Percentiles rank a stretch among this genome's conserved stretches.
Evolutionary conservation across 2,329 filamentous ascomycete genomes (phyloP).

Genomic region (Lasiodiplodia sp.): DNA sequence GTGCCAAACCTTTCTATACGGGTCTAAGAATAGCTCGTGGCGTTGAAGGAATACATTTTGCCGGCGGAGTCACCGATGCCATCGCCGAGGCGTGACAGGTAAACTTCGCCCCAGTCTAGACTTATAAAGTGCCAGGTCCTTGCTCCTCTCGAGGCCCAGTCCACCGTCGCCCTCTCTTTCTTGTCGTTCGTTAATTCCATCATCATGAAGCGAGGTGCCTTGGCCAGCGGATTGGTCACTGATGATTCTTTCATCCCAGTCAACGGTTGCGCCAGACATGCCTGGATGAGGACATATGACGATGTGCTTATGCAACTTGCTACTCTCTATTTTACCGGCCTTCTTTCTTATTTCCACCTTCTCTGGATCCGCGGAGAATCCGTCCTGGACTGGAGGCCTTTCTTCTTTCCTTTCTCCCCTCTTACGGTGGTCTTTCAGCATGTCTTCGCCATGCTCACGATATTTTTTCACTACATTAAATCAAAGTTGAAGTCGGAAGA

Average conservation of each 20-base stretch:
- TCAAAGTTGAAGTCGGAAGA: neutral
- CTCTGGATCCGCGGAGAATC: conserved; percentile 12
- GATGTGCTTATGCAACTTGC: neutral
- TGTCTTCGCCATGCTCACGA: neutral
- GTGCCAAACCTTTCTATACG: neutral
- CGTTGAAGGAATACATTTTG: neutral
- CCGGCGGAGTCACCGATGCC: conserved; percentile 7
- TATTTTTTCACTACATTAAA: neutral
- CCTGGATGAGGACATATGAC: conserved; percentile 7
- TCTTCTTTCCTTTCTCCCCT: conserved; percentile 14
- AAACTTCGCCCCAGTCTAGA: neutral
- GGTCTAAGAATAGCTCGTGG: conserved; percentile 16
- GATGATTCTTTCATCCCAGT: neutral
- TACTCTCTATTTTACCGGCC: neutral
- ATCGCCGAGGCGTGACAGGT: neutral
- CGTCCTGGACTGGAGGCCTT: conserved; percentile 4
- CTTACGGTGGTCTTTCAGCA: conserved; percentile 9
- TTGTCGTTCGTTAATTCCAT: neutral
- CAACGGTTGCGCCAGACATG: neutral
- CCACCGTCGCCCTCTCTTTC: neutral
- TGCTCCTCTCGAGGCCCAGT: neutral
- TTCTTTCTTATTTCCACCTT: neutral
- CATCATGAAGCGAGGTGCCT: conserved; percentile 8
- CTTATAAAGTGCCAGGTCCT: neutral
- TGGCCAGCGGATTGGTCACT: neutral